phyloP scores from a whole-genome alignment of 768 basidiomycete genomes.

The Boletales sp. region DNA sequence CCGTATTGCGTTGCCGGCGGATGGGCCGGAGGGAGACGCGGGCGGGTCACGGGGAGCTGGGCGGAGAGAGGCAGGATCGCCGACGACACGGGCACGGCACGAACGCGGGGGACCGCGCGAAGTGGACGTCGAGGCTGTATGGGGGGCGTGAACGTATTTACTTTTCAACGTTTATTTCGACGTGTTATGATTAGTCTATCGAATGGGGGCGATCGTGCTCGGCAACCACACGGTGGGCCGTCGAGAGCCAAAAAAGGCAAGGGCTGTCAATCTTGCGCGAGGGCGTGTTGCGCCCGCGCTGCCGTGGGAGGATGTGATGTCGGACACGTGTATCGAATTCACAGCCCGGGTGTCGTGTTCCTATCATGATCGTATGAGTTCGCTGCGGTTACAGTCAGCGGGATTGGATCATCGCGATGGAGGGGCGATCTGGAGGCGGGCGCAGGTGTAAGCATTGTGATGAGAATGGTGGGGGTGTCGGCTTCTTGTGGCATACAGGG shows the following conservation, averaged over 20 bases:
- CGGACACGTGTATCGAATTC: not conserved
- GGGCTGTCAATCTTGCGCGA: not conserved
- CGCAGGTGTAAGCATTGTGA: not conserved
- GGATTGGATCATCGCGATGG: not conserved
- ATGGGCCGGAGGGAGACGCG: constrained; percentile 12
- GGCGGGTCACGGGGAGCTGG: constrained; percentile 7
- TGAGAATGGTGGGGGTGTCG: not conserved
- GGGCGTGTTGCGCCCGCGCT: no score
- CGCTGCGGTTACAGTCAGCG: not conserved
- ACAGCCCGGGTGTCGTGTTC: not conserved
- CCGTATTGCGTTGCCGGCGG: constrained; percentile 41
- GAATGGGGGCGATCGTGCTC: no score
- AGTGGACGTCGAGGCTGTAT: constrained; percentile 39
- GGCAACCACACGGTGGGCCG: not conserved
- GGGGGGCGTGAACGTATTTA: constrained; percentile 26
- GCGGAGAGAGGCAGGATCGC: constrained; percentile 2
- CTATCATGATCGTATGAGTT: constrained; percentile 1
- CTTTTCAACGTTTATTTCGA: no score
- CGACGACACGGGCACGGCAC: not conserved
- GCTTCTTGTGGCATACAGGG: no score
- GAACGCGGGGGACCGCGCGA: constrained; percentile 33
- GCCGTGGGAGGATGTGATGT: not conserved
- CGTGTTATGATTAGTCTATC: no score
- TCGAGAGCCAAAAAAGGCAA: constrained; percentile 1
- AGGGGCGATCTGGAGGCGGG: not conserved